Percentiles rank a stretch among this genome's conserved stretches.
Evolutionary conservation across 345 rosid genomes (phyloP).

Genomic region (Heritiera fomes): DNA sequence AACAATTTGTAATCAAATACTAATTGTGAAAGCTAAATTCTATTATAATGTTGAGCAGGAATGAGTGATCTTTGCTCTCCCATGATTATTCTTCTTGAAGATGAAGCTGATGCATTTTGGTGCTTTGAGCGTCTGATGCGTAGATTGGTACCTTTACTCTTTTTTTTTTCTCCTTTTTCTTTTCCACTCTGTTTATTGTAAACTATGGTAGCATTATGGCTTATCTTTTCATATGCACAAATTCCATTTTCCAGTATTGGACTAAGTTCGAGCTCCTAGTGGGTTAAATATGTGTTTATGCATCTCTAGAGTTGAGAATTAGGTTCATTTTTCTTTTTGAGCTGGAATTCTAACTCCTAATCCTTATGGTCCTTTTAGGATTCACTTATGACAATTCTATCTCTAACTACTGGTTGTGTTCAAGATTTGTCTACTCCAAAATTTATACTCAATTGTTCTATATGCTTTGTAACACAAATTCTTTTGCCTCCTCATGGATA

Average conservation of each 20-base stretch:
- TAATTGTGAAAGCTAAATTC: slow-evolving; percentile 19
- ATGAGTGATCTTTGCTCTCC: slow-evolving; percentile 99
- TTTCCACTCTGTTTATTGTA: neutral
- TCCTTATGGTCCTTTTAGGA: neutral
- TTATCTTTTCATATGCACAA: too few species aligned
- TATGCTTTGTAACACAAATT: neutral
- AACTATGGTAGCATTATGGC: neutral
- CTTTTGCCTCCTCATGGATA: neutral
- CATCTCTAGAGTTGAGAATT: neutral
- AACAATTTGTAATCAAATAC: neutral
- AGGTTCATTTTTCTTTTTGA: neutral
- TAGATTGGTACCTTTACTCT: slow-evolving; percentile 65
- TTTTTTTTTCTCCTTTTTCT: slow-evolving; percentile 5
- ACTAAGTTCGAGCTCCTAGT: neutral
- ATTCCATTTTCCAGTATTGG: neutral
- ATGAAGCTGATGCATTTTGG: slow-evolving; percentile 99
- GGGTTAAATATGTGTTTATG: neutral
- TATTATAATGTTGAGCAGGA: slow-evolving; percentile 49
- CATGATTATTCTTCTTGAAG: slow-evolving; percentile 89
- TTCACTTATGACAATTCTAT: neutral
- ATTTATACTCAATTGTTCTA: neutral
- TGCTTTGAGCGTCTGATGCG: slow-evolving; percentile 98
- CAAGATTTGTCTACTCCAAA: neutral
- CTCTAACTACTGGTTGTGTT: neutral
- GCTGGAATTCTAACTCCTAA: neutral